phyloP scores from a whole-genome alignment of 2,329 filamentous ascomycete genomes.

The Fusarium virguliforme region DNA sequence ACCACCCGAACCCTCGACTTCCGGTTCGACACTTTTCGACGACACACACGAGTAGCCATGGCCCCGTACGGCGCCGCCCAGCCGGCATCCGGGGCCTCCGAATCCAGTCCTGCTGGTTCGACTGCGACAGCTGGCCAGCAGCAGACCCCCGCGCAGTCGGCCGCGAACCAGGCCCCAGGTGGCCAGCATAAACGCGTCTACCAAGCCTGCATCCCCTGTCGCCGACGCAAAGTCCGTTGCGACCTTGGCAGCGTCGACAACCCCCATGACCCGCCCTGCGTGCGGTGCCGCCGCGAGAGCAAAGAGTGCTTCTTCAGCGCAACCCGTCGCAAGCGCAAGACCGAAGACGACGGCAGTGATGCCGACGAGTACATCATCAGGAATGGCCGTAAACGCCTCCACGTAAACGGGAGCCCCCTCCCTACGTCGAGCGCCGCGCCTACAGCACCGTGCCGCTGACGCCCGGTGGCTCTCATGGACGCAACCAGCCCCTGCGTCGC shows the following conservation, averaged over 20 bases:
- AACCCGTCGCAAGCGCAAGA: constrained; percentile 92
- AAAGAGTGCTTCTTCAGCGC: constrained; percentile 98
- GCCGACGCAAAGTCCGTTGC: constrained; percentile 74
- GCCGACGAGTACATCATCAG: constrained; percentile 79
- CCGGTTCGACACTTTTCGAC: constrained; percentile 18
- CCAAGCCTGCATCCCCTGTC: constrained; percentile 75
- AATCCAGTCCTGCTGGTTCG: constrained; percentile 49
- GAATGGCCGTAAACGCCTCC: constrained; percentile 80
- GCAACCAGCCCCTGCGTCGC: constrained; percentile 76
- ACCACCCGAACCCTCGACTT: constrained; percentile 20
- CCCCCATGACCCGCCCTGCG: constrained; percentile 93
- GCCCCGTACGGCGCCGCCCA: constrained; percentile 48
- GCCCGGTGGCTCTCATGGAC: constrained; percentile 77
- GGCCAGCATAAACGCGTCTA: constrained; percentile 74
- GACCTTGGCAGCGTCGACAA: constrained; percentile 87
- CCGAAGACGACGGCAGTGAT: constrained; percentile 68
- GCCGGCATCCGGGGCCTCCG: constrained; percentile 43
- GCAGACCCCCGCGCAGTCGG: constrained; percentile 42
- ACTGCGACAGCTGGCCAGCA: constrained; percentile 39
- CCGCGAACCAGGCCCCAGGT: constrained; percentile 30
- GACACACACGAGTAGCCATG: constrained; percentile 34
- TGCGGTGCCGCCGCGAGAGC: constrained; percentile 92
- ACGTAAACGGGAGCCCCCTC: constrained; percentile 64
- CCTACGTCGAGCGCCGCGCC: constrained; percentile 61
- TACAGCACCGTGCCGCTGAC: constrained; percentile 72